Evolutionary conservation across 2,329 filamentous ascomycete genomes (phyloP).

Genomic region (Aureobasidium zeae): DNA sequence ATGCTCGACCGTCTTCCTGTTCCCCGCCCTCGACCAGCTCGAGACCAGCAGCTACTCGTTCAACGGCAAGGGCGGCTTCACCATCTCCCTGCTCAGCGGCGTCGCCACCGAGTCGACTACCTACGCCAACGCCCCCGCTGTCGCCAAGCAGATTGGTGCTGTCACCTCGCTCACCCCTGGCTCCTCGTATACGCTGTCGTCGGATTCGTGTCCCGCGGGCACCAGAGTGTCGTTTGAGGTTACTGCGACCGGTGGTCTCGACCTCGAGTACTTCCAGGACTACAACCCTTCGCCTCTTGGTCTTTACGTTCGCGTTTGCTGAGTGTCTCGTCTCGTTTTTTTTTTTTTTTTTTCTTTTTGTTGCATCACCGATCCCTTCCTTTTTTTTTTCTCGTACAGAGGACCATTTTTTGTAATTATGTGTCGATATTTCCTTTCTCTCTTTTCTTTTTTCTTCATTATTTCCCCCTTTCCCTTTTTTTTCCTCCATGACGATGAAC

Average conservation of each 20-base stretch:
- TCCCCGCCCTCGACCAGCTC: slow-evolving; percentile 48
- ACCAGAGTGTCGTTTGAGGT: slow-evolving; percentile 22
- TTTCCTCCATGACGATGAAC: slow-evolving; percentile 3
- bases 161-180: slow-evolving; percentile 19
- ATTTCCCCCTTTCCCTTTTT: background rate
- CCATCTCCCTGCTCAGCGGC: slow-evolving; percentile 33
- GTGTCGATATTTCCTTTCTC: background rate
- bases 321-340: background rate
- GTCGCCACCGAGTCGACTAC: slow-evolving; percentile 43
- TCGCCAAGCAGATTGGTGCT: slow-evolving; percentile 16
- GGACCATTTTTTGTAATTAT: no score
- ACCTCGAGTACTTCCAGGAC: slow-evolving; percentile 24
- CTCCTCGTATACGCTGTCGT: slow-evolving; percentile 24
- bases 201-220: slow-evolving; percentile 22
- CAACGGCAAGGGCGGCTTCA: slow-evolving; percentile 42
- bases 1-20: slow-evolving; percentile 57
- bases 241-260: slow-evolving; percentile 19
- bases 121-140: slow-evolving; percentile 14
- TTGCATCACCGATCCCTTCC: background rate
- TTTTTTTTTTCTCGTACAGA: background rate
- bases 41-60: slow-evolving; percentile 50
- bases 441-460: background rate
- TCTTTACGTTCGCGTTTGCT: slow-evolving; percentile 15
- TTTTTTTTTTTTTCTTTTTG: background rate
- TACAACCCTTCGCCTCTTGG: slow-evolving; percentile 18